Evolutionary conservation across 2,329 filamentous ascomycete genomes (phyloP), one percentile per base, ranked within the genome.

Genomic region (Colletotrichum sp.): DNA sequence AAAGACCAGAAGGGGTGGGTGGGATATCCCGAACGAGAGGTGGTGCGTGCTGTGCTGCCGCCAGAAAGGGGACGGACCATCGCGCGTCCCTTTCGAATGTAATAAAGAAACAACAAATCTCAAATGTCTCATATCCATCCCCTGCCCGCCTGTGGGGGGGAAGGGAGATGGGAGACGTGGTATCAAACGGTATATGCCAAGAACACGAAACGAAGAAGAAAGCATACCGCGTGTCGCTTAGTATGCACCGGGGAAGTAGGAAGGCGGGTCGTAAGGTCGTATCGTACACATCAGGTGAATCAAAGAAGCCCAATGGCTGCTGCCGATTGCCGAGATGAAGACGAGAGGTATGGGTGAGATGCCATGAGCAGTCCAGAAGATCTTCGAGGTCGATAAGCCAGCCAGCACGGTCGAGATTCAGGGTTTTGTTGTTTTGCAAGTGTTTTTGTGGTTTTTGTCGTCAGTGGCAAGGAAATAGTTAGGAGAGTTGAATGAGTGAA

Each of bases 401-500:
- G 66, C 48, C 67, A 79, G 68, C 39, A 13, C n/a, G 39, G 39
- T 59, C 39, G 74, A 75, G 75, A 69, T 69, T 52, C 7, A 10
- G 10, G 14, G 30, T 59, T 70, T 55, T 57, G 13, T 48, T 7
- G 61, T 74, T 74, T 78, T 74, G 36, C 71, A 69, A 78, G 48
- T 77, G 71, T 77, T 77, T 77, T 77, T 73, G 24, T 26, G 59
- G 13, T 72, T 75, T 52, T 72, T 70, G 57, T 75, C 75, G 72
- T 68, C 75, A 80, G 80, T 78, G 77, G 74, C 12, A 82, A 84
- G 80, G 79, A 83, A 84, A 82, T 74, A 65, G 78, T 52, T 21
- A 52, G 5, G 68, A n/a, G 78, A 7, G 68, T 39, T 68, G 24
- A 84, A 80, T 64, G 84, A 85, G 73, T 69, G 84, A 84, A 83